phyloP scores from a whole-genome alignment of 176 grass and related monocot genomes.

The Oryza officinalis region DNA sequence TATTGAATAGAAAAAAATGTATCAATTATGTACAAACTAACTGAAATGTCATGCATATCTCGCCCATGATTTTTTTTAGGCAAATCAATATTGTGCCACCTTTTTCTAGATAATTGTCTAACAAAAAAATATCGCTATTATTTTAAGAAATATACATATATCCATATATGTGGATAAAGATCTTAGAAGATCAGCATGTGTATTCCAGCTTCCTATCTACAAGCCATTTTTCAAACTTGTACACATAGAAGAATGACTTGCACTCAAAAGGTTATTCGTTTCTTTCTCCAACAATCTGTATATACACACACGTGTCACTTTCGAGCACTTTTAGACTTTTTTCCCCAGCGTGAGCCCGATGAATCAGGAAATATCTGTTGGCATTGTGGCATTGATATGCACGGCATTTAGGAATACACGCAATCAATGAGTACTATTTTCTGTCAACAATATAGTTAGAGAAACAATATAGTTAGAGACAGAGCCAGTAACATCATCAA shows the following conservation, averaged over 20 bases:
- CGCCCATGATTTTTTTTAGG: neutral
- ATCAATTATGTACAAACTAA: neutral
- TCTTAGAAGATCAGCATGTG: neutral
- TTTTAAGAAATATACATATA: too few relatives aligned
- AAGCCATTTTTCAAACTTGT: neutral
- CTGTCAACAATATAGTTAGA: too few relatives aligned
- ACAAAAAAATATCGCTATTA: neutral
- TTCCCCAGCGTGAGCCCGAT: neutral
- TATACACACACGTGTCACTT: neutral
- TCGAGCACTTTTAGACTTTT: conserved; percentile 16
- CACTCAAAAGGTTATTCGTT: conserved; percentile 1
- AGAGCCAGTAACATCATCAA: too few relatives aligned
- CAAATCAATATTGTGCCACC: neutral
- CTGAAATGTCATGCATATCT: neutral
- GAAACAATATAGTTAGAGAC: too few relatives aligned
- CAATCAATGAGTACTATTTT: neutral
- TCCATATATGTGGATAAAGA: neutral
- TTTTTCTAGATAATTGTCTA: neutral
- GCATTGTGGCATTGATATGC: conserved; percentile 10
- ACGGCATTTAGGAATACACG: neutral
- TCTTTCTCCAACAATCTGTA: neutral
- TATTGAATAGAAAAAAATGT: neutral
- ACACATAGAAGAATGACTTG: conserved; percentile 11
- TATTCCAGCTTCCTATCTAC: neutral
- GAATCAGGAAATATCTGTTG: neutral